Conservation (phyloP, 1,284 basidiomycete genomes). For the Pseudozyma flocculosa region DNA sequence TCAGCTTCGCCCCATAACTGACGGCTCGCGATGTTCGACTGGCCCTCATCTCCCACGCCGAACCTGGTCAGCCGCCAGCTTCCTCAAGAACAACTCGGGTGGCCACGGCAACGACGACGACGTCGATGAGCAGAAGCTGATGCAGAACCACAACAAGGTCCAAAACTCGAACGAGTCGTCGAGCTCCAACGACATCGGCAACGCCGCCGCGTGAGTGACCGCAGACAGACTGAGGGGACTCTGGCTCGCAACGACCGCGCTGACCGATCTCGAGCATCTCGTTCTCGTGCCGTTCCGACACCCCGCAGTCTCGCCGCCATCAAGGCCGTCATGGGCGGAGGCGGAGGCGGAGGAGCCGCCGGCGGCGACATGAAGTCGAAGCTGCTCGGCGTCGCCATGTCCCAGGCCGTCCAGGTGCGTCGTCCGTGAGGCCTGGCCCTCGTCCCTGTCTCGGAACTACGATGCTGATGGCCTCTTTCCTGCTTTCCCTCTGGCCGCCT, state of each 20-base stretch:
- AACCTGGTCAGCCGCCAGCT: too few relatives aligned
- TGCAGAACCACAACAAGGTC: conserved; percentile 44
- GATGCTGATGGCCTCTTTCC: too few relatives aligned
- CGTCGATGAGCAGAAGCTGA: conserved; percentile 40
- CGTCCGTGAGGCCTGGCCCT: background rate
- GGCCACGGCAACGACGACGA: conserved; percentile 37
- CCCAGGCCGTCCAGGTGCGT: conserved; percentile 15
- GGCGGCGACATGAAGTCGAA: conserved; percentile 40
- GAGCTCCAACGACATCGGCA: conserved; percentile 40
- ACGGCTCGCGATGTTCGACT: too few relatives aligned
- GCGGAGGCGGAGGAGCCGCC: conserved; percentile 20
- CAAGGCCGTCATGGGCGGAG: conserved; percentile 34
- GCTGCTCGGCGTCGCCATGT: conserved; percentile 31
- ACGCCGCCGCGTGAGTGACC: conserved; percentile 50
- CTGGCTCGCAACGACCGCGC: too few relatives aligned
- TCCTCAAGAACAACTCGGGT: conserved; percentile 32
- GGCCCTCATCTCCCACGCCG: too few relatives aligned
- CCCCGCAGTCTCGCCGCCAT: conserved; percentile 33
- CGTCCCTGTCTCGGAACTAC: too few relatives aligned
- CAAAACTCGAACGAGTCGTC: conserved; percentile 35
- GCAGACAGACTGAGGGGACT: too few relatives aligned
- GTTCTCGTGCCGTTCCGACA: background rate
- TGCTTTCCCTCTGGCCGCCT: too few relatives aligned
- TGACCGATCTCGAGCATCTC: too few relatives aligned
- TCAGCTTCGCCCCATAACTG: too few relatives aligned